Evolutionary conservation across 805 yeast genomes (phyloP).

Genomic region (Debaryomyces hansenii): DNA sequence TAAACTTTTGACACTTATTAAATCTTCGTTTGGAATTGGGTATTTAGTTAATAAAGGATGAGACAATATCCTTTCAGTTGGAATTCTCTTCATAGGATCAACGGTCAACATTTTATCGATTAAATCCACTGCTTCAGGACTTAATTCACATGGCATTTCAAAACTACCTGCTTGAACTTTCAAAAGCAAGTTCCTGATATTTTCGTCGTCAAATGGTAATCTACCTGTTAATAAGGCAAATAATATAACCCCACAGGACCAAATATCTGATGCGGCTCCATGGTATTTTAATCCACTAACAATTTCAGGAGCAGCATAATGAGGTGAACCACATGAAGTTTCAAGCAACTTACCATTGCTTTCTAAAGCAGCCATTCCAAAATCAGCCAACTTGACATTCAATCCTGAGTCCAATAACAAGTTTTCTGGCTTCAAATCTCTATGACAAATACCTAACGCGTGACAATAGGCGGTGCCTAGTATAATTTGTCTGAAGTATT

Average conservation of each 20-base stretch:
- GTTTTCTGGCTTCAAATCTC: conserved; percentile 85
- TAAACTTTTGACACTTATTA: conserved; percentile 44
- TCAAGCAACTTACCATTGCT: conserved; percentile 77
- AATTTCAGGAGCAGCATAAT: conserved; percentile 97
- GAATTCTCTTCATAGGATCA: conserved; percentile 77
- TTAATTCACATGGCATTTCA: conserved; percentile 76
- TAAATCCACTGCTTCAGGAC: conserved; percentile 84
- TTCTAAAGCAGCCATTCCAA: conserved; percentile 98
- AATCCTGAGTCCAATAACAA: conserved; percentile 75
- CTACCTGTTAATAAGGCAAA: conserved; percentile 94
- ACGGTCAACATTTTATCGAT: conserved; percentile 79
- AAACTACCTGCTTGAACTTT: conserved; percentile 92
- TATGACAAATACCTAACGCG: conserved; percentile 82
- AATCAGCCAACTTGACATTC: conserved; percentile 95
- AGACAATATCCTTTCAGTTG: conserved; percentile 67
- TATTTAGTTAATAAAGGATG: conserved; percentile 75
- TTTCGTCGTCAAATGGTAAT: conserved; percentile 95
- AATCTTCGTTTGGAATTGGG: conserved; percentile 47
- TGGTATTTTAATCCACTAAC: conserved; percentile 94
- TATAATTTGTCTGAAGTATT: conserved; percentile 84
- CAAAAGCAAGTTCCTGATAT: conserved; percentile 78
- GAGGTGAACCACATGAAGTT: conserved; percentile 98
- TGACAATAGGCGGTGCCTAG: conserved; percentile 84
- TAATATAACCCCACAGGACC: conserved; percentile 97
- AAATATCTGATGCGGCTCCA: conserved; percentile 95